These are phyloP conservation scores for Ulota crispa DNA, from an alignment of 225 moss, liverwort and hornwort genomes.

Conservation along the genomic window DNA sequence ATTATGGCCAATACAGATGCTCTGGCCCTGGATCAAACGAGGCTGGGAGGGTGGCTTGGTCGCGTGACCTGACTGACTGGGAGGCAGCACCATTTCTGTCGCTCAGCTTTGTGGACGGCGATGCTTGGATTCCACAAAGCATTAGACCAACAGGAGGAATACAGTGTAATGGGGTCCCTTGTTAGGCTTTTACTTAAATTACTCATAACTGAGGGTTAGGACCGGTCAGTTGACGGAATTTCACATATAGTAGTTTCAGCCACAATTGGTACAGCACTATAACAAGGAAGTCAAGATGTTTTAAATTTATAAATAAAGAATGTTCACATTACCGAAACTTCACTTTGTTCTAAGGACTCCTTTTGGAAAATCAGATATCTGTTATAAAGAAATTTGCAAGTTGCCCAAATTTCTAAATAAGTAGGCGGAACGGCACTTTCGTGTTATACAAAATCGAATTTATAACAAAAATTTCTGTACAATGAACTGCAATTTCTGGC, in stretches of 20 bases:
- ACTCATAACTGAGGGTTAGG: not conserved
- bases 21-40: constrained; percentile 52
- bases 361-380: not conserved
- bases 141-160: constrained; percentile 3
- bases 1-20: constrained; percentile 54
- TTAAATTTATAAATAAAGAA: too few relatives aligned
- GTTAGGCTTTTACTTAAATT: not conserved
- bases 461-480: constrained; percentile 7
- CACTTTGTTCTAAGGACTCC: not conserved
- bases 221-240: not conserved
- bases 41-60: constrained; percentile 45
- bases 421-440: not conserved
- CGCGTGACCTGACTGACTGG: constrained; percentile 38
- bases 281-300: not conserved
- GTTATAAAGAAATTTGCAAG: not conserved
- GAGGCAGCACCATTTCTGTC: constrained; percentile 47
- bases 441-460: not conserved
- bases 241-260: not conserved
- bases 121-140: constrained; percentile 44
- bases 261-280: not conserved
- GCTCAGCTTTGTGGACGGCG: constrained; percentile 46
- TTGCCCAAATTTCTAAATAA: not conserved
- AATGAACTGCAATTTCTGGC: not conserved
- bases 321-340: not conserved
- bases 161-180: not conserved